These are phyloP conservation scores for Anthoceros angustus DNA, from an alignment of 225 moss, liverwort and hornwort species.

Conservation along the genomic window DNA sequence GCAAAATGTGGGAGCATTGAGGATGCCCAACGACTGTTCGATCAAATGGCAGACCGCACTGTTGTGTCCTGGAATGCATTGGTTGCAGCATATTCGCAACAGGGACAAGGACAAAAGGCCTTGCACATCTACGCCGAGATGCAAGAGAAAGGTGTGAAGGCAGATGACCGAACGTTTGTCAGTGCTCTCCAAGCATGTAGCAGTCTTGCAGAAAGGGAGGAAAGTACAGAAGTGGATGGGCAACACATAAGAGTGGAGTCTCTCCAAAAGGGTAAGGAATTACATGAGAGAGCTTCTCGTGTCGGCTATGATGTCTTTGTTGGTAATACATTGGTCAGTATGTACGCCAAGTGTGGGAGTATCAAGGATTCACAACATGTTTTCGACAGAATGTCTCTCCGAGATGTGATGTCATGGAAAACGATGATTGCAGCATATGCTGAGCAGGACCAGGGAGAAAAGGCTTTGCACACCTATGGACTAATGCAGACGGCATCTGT, in stretches of 20 bases:
- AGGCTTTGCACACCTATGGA: constrained; percentile 25
- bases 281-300: background rate
- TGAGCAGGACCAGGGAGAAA: constrained; percentile 24
- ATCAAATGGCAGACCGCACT: constrained; percentile 19
- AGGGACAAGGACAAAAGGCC: background rate
- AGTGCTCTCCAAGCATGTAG: background rate
- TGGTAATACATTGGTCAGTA: background rate
- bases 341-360: constrained; percentile 32
- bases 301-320: background rate
- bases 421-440: constrained; percentile 31
- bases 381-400: constrained; percentile 23
- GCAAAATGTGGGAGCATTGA: constrained; percentile 27
- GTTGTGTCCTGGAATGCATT: constrained; percentile 26
- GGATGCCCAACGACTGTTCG: constrained; percentile 27
- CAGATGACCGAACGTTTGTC: background rate
- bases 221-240: constrained; percentile 27
- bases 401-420: constrained; percentile 36
- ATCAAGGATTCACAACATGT: constrained; percentile 19
- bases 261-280: constrained; percentile 14
- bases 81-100: constrained; percentile 15
- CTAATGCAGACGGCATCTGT: constrained; percentile 24
- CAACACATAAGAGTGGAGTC: constrained; percentile 16
- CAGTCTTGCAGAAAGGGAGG: constrained; percentile 19
- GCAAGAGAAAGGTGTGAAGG: background rate
- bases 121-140: background rate